phyloP scores from a whole-genome alignment of 148 eudicot species.

The Rhododendron mucronatum region DNA sequence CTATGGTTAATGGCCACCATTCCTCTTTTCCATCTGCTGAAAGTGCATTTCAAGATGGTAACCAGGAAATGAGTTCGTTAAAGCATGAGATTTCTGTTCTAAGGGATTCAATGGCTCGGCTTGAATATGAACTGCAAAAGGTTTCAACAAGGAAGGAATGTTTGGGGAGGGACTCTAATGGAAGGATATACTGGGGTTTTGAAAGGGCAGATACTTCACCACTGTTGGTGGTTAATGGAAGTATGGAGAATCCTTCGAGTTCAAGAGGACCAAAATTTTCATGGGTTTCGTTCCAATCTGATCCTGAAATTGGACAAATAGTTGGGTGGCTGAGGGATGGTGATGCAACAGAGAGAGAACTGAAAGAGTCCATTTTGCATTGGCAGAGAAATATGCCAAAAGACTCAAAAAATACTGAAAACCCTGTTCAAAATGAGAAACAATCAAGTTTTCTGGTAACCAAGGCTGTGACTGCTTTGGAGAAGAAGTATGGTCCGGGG shows the following conservation, averaged over 20 bases:
- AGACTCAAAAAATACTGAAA: conserved; percentile 3
- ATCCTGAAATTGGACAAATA: conserved; percentile 32
- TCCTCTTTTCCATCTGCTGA: conserved; percentile 10
- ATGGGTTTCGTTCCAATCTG: conserved; percentile 39
- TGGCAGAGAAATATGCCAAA: conserved; percentile 26
- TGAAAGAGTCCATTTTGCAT: conserved; percentile 36
- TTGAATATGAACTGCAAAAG: conserved; percentile 34
- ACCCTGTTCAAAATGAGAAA: conserved; percentile 17
- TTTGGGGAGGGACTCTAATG: conserved; percentile 46
- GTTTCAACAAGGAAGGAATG: conserved; percentile 35
- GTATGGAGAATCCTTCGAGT: conserved; percentile 8
- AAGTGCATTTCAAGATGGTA: conserved; percentile 13
- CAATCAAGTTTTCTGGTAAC: conserved; percentile 16
- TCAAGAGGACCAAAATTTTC: conserved; percentile 5
- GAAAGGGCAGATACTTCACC: conserved; percentile 20
- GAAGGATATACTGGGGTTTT: conserved; percentile 44
- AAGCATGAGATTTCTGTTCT: conserved; percentile 31
- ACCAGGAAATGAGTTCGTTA: conserved; percentile 15
- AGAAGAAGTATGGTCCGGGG: conserved; percentile 32
- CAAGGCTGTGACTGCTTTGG: conserved; percentile 29
- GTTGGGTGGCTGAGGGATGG: conserved; percentile 33
- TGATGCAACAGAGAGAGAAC: conserved; percentile 42
- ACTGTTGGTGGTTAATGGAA: conserved; percentile 25
- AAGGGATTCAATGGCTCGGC: conserved; percentile 26
- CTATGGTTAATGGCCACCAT: conserved; percentile 3